Percentiles rank a stretch among this genome's conserved stretches.
Conservation (phyloP, 2,329 filamentous ascomycete genomes). For the Fusarium pseudoanthophilum region DNA sequence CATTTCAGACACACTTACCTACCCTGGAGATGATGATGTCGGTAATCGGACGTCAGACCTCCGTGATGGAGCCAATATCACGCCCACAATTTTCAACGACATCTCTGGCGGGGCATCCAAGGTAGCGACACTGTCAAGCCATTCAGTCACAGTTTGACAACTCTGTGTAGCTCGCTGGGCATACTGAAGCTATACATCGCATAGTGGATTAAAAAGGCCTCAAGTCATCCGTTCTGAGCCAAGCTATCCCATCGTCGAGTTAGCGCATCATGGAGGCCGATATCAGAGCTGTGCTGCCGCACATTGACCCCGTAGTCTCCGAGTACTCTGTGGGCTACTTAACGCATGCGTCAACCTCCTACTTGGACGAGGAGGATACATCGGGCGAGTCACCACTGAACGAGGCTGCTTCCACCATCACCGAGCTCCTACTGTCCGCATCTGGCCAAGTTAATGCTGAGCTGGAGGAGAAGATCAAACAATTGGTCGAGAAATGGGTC, state of each 20-base stretch:
- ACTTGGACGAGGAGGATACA: slow-evolving; percentile 77
- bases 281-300: slow-evolving; percentile 84
- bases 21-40: slow-evolving; percentile 21
- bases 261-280: slow-evolving; percentile 78
- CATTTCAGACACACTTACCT: neutral
- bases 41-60: slow-evolving; percentile 36
- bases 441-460: slow-evolving; percentile 80
- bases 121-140: slow-evolving; percentile 29
- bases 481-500: slow-evolving; percentile 91
- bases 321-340: slow-evolving; percentile 96
- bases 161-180: neutral
- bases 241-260: neutral
- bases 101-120: slow-evolving; percentile 38
- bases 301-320: slow-evolving; percentile 87
- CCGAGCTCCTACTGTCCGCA: slow-evolving; percentile 92
- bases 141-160: slow-evolving; percentile 16
- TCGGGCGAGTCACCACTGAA: slow-evolving; percentile 78
- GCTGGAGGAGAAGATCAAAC: slow-evolving; percentile 81
- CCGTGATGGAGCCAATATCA: slow-evolving; percentile 13
- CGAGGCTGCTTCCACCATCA: slow-evolving; percentile 85
- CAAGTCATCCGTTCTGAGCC: neutral
- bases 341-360: slow-evolving; percentile 89
- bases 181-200: neutral
- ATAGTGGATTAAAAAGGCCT: neutral
- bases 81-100: slow-evolving; percentile 46